phyloP scores from a whole-genome alignment of 345 rosid genomes.

The Hibiscus mutabilis region DNA sequence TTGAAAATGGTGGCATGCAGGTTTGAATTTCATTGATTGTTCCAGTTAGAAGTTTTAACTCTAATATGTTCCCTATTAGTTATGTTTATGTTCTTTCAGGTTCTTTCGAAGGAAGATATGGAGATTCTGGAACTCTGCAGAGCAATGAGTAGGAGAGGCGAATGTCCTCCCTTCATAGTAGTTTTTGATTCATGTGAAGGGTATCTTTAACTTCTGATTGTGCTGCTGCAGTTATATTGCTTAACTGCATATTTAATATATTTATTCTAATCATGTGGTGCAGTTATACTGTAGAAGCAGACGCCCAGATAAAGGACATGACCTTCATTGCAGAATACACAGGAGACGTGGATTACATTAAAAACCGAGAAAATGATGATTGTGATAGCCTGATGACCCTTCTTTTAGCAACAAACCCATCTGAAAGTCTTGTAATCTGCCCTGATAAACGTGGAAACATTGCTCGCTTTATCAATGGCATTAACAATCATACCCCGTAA shows the following conservation, averaged over 20 bases:
- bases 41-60: not conserved
- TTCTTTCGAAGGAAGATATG: constrained; percentile 70
- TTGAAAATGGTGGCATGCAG: constrained; percentile 92
- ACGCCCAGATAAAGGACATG: constrained; percentile 73
- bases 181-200: constrained; percentile 88
- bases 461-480: constrained; percentile 84
- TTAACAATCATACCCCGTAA: constrained; percentile 80
- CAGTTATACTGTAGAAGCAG: constrained; percentile 89
- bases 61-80: not conserved
- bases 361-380: constrained; percentile 70
- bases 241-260: not conserved
- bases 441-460: constrained; percentile 87
- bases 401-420: constrained; percentile 56
- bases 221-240: constrained; percentile 10
- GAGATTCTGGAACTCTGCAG: constrained; percentile 64
- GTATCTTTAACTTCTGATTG: constrained; percentile 30
- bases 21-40: constrained; percentile 21
- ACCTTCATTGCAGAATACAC: constrained; percentile 78
- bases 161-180: constrained; percentile 77
- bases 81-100: constrained; percentile 26
- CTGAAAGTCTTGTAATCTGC: constrained; percentile 69
- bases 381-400: constrained; percentile 95
- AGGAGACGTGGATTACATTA: constrained; percentile 86
- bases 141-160: constrained; percentile 69
- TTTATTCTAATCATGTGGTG: constrained; percentile 18